phyloP scores from a whole-genome alignment of 768 basidiomycete genomes.

The Cystobasidium ongulense region DNA sequence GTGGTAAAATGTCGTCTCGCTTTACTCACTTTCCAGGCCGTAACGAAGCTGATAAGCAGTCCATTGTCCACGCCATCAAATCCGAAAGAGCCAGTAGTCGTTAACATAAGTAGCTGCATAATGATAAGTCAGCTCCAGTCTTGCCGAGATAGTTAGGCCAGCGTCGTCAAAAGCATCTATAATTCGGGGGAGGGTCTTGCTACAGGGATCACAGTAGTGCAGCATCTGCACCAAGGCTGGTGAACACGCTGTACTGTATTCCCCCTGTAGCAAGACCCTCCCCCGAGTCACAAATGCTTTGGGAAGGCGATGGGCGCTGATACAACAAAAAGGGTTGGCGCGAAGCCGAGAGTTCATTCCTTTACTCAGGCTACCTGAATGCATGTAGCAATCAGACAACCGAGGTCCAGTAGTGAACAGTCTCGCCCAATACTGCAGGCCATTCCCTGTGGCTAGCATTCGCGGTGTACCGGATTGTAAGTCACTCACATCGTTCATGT shows the following conservation, averaged over 20 bases:
- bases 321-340: too few relatives aligned
- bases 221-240: neutral
- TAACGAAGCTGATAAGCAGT: constrained; percentile 12
- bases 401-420: too few relatives aligned
- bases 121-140: neutral
- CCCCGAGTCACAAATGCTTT: too few relatives aligned
- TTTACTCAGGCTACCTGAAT: too few relatives aligned
- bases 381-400: too few relatives aligned
- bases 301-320: too few relatives aligned
- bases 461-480: neutral
- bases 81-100: constrained; percentile 24
- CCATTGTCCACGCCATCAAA: constrained; percentile 24
- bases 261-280: neutral
- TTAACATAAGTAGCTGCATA: constrained; percentile 24
- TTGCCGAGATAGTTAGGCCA: too few relatives aligned
- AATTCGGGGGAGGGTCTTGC: too few relatives aligned
- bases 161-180: too few relatives aligned
- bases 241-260: neutral
- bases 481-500: constrained; percentile 29
- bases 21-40: constrained; percentile 13
- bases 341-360: too few relatives aligned
- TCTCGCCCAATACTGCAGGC: too few relatives aligned
- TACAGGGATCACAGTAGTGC: neutral
- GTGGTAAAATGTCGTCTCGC: too few relatives aligned
- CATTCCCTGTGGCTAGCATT: neutral